A percentile compares a stretch with the other conserved stretches of the same genome.
These are phyloP conservation scores for Scleroderma citrinum DNA, from an alignment of 768 basidiomycete genomes.

Conservation along the genomic window DNA sequence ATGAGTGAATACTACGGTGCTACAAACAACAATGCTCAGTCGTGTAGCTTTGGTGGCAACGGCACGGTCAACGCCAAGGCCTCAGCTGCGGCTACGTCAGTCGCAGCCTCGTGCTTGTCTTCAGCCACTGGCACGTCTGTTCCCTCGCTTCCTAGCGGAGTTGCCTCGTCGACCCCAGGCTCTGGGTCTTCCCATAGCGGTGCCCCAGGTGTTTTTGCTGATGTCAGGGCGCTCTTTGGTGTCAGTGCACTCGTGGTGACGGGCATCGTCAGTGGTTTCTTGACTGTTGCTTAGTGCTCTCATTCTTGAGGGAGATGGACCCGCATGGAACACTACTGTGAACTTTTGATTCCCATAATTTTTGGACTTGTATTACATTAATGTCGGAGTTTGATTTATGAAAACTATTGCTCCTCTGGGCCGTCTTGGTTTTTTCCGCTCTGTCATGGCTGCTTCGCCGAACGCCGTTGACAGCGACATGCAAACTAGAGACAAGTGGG, in stretches of 20 bases:
- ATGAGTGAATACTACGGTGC: constrained; percentile 75
- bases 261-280: constrained; percentile 37
- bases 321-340: too few relatives aligned
- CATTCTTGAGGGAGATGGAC: constrained; percentile 6
- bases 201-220: constrained; percentile 14
- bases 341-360: too few relatives aligned
- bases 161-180: constrained; percentile 12
- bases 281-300: constrained; percentile 31
- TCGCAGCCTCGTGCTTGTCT: constrained; percentile 61
- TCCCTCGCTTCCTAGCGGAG: constrained; percentile 43
- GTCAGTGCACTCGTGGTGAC: constrained; percentile 31
- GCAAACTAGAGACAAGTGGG: constrained; percentile 39
- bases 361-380: neutral
- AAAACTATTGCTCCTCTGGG: too few relatives aligned
- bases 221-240: constrained; percentile 33
- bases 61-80: constrained; percentile 64
- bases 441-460: constrained; percentile 11
- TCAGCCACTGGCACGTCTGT: constrained; percentile 58
- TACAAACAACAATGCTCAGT: constrained; percentile 47
- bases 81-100: constrained; percentile 49
- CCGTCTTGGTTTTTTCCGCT: constrained; percentile 3
- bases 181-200: constrained; percentile 17
- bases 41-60: constrained; percentile 83
- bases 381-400: neutral
- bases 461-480: constrained; percentile 3